Evolutionary conservation across 768 basidiomycete genomes (phyloP), one percentile per base, ranked within the genome.

Genomic region (Calocera cornea): DNA sequence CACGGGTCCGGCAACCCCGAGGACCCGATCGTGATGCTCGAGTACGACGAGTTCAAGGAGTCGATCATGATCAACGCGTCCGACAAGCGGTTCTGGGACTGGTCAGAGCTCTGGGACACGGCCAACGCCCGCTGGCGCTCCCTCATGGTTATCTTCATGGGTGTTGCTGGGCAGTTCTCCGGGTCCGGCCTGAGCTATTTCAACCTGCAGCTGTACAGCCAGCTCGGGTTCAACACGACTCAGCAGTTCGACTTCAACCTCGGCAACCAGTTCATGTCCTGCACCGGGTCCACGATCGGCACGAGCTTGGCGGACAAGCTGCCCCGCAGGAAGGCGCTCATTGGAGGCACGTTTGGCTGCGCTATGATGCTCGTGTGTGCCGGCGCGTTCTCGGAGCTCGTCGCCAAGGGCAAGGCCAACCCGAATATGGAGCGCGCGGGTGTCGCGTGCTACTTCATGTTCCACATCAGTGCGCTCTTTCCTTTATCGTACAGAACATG

Each of bases 91-190:
- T 72, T 71, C 71, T 73, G 72, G 72, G 73, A 74, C 65, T 74
- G 71, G 68, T 41, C 65, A 1, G 68, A 38, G 44, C 47, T 68
- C 14, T 78, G 83, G 72, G 78, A 78, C 65, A 82, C 79, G n/a
- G 71, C 73, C 31, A 82, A 81, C 67, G 79, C 80, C 10, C 77
- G 81, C 50, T 82, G 80, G 70, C 75, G 83, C 66, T 80, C 77
- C 12, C 78, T 76, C 66, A 78, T 82, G 78, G 79, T 83, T 73
- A 69, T 84, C 24, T 74, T 84, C 65, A 83, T 85, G 78, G 81
- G 81, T 17, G 79, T 85, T 71, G 83, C 83, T 67, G 83, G 82
- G 17, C 83, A 84, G 78, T 83, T 82, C 79, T 80, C 82, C 60
- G 83, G 83, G 49, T 83, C 82, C 71, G 82, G 82, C 65, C 77